These are phyloP conservation scores for Elsinoe necatrix DNA, from an alignment of 2,329 filamentous ascomycete genomes.

Conservation along the genomic window DNA sequence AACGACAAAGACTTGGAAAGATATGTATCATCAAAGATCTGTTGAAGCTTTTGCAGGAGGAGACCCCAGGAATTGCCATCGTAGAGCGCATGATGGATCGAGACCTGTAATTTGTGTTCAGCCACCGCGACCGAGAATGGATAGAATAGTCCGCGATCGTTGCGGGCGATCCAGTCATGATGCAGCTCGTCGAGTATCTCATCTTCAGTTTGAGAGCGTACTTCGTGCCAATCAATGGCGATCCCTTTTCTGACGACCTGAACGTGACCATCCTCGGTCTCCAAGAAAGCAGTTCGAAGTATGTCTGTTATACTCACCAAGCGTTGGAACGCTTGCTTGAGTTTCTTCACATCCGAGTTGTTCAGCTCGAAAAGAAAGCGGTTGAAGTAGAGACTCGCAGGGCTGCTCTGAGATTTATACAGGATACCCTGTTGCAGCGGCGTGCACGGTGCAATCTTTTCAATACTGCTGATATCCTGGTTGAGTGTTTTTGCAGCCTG, in stretches of 20 bases:
- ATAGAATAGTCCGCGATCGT: constrained; percentile 40
- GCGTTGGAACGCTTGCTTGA: constrained; percentile 52
- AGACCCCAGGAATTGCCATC: constrained; percentile 71
- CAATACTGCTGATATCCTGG: constrained; percentile 48
- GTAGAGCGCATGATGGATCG: constrained; percentile 80
- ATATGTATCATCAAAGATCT: constrained; percentile 39
- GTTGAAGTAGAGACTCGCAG: constrained; percentile 63
- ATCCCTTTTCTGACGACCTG: constrained; percentile 53
- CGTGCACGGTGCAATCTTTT: constrained; percentile 73
- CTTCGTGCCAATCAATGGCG: constrained; percentile 9
- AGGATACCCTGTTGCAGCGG: constrained; percentile 82
- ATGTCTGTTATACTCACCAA: constrained; percentile 51
- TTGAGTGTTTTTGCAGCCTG: constrained; percentile 46
- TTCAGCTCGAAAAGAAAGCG: constrained; percentile 56
- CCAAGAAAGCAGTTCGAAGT: constrained; percentile 63
- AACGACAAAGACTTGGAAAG: constrained; percentile 47
- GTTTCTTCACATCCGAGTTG: constrained; percentile 36
- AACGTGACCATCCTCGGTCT: constrained; percentile 65
- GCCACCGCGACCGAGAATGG: constrained; percentile 48
- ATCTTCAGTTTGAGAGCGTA: constrained; percentile 41
- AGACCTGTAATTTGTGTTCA: constrained; percentile 45
- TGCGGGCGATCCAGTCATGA: constrained; percentile 47
- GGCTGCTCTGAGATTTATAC: constrained; percentile 54
- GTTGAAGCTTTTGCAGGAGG: constrained; percentile 52
- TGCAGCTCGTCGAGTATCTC: constrained; percentile 33